These are phyloP conservation scores for Torrubiella hemipterigena DNA, from an alignment of 2,329 filamentous ascomycete species.

Conservation along the genomic window DNA sequence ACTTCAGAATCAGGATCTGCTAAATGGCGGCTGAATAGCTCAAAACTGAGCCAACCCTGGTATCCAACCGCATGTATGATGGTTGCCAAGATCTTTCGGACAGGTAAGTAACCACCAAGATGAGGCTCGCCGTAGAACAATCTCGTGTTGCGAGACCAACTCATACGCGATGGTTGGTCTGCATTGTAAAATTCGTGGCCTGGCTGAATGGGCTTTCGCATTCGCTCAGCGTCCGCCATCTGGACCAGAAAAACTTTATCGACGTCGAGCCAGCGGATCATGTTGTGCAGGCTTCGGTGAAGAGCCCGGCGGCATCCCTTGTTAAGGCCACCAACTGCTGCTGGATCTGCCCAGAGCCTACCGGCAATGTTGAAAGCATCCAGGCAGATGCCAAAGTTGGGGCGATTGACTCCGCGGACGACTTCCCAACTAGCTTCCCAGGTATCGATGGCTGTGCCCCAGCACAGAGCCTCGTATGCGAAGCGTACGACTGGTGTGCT, in stretches of 20 bases:
- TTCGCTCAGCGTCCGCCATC: constrained; percentile 57
- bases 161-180: constrained; percentile 46
- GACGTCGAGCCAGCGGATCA: constrained; percentile 43
- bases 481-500: constrained; percentile 48
- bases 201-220: constrained; percentile 41
- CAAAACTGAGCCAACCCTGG: constrained; percentile 58
- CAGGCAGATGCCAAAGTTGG: constrained; percentile 64
- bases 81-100: constrained; percentile 45
- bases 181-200: constrained; percentile 22
- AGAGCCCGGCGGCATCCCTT: constrained; percentile 41
- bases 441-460: constrained; percentile 54
- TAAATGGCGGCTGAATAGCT: constrained; percentile 55
- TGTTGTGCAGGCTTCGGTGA: constrained; percentile 35
- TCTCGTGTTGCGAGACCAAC: constrained; percentile 63
- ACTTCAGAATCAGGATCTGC: constrained; percentile 34
- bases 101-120: constrained; percentile 55
- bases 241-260: constrained; percentile 64
- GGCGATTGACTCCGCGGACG: constrained; percentile 47
- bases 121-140: constrained; percentile 43
- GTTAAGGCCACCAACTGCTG: constrained; percentile 34
- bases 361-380: constrained; percentile 69
- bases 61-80: constrained; percentile 54
- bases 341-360: constrained; percentile 56
- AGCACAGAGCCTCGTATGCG: constrained; percentile 60
- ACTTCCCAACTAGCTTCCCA: constrained; percentile 63